Evolutionary conservation across 345 rosid genomes (phyloP).

Genomic region (Boechera retrofracta): DNA sequence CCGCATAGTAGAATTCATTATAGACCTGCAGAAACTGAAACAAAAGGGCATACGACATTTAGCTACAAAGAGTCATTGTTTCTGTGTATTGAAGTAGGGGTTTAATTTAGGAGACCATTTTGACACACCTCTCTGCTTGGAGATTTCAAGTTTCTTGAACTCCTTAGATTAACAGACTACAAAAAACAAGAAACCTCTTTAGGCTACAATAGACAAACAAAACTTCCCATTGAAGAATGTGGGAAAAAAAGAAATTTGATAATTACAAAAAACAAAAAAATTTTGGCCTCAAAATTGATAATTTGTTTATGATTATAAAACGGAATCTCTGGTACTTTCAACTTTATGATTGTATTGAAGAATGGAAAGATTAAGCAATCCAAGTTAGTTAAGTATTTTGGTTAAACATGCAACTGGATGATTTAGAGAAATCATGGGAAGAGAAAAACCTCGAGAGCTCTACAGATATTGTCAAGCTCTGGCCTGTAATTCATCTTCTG

Average conservation of each 20-base stretch:
- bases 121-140: conserved; percentile 59
- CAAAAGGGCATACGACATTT: conserved; percentile 25
- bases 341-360: neutral
- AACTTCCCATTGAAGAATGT: conserved; percentile 10
- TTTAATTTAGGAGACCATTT: conserved; percentile 22
- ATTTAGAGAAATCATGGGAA: conserved; percentile 11
- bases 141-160: conserved; percentile 61
- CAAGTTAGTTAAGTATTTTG: neutral
- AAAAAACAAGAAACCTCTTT: conserved; percentile 30
- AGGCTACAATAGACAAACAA: conserved; percentile 37
- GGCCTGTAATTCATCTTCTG: conserved; percentile 70
- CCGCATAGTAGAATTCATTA: conserved; percentile 55
- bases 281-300: too few relatives aligned
- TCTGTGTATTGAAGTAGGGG: conserved; percentile 21
- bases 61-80: conserved; percentile 1
- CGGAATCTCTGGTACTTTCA: too few relatives aligned
- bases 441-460: conserved; percentile 85
- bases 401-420: neutral
- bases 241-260: neutral
- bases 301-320: too few relatives aligned
- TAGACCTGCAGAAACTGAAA: conserved; percentile 54
- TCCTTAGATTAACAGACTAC: conserved; percentile 88
- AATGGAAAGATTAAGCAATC: neutral
- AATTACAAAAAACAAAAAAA: too few relatives aligned
- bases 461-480: conserved; percentile 80